These are phyloP conservation scores for Porcisia deanei DNA, from an alignment of 208 protist genomes.

Conservation along the genomic window DNA sequence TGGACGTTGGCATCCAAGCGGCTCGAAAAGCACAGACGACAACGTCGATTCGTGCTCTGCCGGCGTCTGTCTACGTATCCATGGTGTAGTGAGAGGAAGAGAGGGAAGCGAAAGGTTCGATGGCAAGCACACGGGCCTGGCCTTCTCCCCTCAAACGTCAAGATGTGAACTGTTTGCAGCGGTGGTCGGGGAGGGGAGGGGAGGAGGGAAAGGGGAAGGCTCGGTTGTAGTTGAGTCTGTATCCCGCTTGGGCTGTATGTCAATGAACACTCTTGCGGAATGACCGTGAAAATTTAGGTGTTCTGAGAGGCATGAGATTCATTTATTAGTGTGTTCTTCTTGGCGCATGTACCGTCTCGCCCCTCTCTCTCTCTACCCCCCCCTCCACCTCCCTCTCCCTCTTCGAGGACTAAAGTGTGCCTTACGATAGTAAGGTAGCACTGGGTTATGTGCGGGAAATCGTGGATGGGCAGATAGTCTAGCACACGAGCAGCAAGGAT, in stretches of 20 bases:
- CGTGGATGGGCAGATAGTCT: background rate
- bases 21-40: constrained; percentile 6
- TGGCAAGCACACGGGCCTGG: background rate
- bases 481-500: background rate
- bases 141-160: background rate
- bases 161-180: too few relatives aligned
- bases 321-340: too few relatives aligned
- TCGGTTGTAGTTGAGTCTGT: too few relatives aligned
- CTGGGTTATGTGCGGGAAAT: background rate
- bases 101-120: background rate
- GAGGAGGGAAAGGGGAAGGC: too few relatives aligned
- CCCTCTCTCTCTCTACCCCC: background rate
- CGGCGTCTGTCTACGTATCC: constrained; percentile 22
- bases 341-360: too few relatives aligned
- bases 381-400: background rate
- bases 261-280: too few relatives aligned
- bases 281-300: too few relatives aligned
- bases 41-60: constrained; percentile 12
- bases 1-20: constrained; percentile 18
- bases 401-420: background rate
- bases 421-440: background rate
- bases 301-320: too few relatives aligned
- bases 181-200: too few relatives aligned
- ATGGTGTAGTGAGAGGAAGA: constrained; percentile 5
- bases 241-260: too few relatives aligned